These are phyloP conservation scores for Bruguiera gymnorhiza DNA, from an alignment of 345 rosid species.

Conservation along the genomic window DNA sequence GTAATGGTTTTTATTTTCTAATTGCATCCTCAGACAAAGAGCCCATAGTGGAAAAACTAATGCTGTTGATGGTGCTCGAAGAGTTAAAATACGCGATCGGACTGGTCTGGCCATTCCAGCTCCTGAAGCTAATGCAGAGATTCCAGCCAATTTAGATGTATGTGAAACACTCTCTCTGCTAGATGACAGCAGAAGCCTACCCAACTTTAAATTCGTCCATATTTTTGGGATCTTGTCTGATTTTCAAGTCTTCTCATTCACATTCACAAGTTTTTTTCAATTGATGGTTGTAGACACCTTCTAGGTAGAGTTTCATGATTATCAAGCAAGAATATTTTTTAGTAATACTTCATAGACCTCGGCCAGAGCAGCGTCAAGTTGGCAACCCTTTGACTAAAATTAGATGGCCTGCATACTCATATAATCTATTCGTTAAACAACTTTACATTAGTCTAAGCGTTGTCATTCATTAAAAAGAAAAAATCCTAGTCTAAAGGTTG, in stretches of 20 bases:
- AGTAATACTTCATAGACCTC: background rate
- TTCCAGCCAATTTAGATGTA: constrained; percentile 21
- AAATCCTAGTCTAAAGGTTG: background rate
- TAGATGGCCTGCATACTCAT: background rate
- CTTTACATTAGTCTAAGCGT: background rate
- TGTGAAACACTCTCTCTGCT: constrained; percentile 6
- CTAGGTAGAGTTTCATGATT: background rate
- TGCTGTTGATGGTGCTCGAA: constrained; percentile 59
- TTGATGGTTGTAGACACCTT: too few species aligned
- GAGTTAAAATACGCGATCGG: constrained; percentile 25
- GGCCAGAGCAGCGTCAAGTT: background rate
- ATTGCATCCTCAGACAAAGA: constrained; percentile 46
- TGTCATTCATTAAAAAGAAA: too few species aligned
- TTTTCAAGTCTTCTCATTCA: too few species aligned
- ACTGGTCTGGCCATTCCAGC: constrained; percentile 49
- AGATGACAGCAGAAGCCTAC: background rate
- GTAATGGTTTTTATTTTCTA: constrained; percentile 14
- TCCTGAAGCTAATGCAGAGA: constrained; percentile 92
- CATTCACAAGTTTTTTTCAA: too few species aligned
- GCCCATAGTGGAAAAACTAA: constrained; percentile 44
- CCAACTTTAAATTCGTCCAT: background rate
- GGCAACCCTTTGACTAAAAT: background rate
- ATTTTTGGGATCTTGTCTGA: too few species aligned
- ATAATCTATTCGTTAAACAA: background rate
- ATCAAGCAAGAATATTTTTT: background rate